Conservation (phyloP, 306 rosid genomes). For the Lupinus albus region DNA sequence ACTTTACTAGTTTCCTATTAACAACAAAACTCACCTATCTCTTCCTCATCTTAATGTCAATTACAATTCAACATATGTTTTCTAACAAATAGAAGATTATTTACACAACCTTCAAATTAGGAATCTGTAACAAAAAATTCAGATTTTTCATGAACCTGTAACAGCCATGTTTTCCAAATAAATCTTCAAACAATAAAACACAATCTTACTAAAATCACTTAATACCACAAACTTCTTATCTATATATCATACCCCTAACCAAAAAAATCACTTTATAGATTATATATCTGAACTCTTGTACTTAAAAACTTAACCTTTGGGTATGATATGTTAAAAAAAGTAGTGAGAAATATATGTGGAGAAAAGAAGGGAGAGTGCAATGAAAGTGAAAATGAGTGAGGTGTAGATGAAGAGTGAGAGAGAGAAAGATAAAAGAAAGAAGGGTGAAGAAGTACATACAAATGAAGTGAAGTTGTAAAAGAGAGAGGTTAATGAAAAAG, state of each 20-base stretch:
- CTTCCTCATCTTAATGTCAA: too few relatives aligned
- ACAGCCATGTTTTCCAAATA: background rate
- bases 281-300: too few relatives aligned
- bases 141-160: slow-evolving; percentile 7
- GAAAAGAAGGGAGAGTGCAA: slow-evolving; percentile 1
- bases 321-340: too few relatives aligned
- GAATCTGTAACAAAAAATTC: slow-evolving; percentile 15
- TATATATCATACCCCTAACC: background rate
- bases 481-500: slow-evolving; percentile 61
- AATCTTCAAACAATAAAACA: background rate
- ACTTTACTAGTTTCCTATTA: too few relatives aligned
- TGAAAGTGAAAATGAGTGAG: background rate
- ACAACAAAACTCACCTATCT: too few relatives aligned
- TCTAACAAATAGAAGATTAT: too few relatives aligned
- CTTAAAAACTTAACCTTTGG: too few relatives aligned
- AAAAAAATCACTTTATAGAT: too few relatives aligned
- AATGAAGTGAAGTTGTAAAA: slow-evolving; percentile 56
- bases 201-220: slow-evolving; percentile 1
- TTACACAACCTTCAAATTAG: too few relatives aligned
- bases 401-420: background rate
- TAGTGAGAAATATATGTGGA: too few relatives aligned
- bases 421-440: background rate
- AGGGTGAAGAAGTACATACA: slow-evolving; percentile 45
- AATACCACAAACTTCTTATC: slow-evolving; percentile 13
- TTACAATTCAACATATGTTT: too few relatives aligned